A percentile compares a stretch with the other conserved stretches of the same genome.
Conservation (phyloP, 805 yeast genomes). For the Zygosaccharomyces lentus region DNA sequence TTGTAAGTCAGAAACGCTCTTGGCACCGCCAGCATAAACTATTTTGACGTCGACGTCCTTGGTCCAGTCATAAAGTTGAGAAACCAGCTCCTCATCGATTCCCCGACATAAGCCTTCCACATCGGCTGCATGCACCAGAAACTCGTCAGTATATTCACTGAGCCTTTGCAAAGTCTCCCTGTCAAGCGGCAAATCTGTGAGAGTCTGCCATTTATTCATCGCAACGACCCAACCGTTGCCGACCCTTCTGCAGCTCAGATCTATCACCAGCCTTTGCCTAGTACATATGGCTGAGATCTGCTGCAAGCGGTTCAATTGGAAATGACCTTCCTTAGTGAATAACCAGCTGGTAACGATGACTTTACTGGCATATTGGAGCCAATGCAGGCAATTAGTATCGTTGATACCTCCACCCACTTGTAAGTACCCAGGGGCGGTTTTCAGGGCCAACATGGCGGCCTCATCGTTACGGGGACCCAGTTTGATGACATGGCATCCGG, state of each 20-base stretch:
- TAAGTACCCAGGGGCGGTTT: conserved; percentile 64
- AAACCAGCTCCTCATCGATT: conserved; percentile 76
- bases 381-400: conserved; percentile 61
- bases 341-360: conserved; percentile 91
- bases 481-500: conserved; percentile 90
- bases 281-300: conserved; percentile 56
- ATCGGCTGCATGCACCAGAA: conserved; percentile 95
- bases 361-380: conserved; percentile 81
- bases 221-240: conserved; percentile 78
- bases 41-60: conserved; percentile 50
- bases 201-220: conserved; percentile 94
- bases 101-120: conserved; percentile 96
- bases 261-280: conserved; percentile 67
- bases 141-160: conserved; percentile 71
- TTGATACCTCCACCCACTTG: conserved; percentile 96
- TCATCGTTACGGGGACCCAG: conserved; percentile 77
- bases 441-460: conserved; percentile 75
- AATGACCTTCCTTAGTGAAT: conserved; percentile 49
- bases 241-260: conserved; percentile 71
- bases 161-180: conserved; percentile 51
- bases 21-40: conserved; percentile 98
- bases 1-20: conserved; percentile 60
- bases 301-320: conserved; percentile 49
- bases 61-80: conserved; percentile 72
- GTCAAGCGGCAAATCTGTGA: conserved; percentile 61